A percentile compares a stretch with the other conserved stretches of the same genome.
Conservation (phyloP, 1,284 basidiomycete genomes). For the Moniliophthora roreri region DNA sequence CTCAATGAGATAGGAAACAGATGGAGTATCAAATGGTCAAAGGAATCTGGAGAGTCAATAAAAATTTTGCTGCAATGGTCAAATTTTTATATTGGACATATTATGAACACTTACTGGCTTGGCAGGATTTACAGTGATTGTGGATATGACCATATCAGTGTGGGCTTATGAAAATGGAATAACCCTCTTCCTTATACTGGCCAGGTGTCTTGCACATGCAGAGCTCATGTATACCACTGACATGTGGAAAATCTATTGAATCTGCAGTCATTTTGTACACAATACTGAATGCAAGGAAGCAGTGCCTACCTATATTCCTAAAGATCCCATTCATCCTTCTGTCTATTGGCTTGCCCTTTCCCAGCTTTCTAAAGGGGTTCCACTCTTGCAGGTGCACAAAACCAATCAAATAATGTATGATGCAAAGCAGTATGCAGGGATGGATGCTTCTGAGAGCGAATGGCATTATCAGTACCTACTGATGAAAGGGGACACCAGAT, state of each 20-base stretch:
- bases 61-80: too few relatives aligned
- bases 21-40: too few relatives aligned
- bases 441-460: too few relatives aligned
- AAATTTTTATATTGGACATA: too few relatives aligned
- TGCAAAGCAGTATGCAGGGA: too few relatives aligned
- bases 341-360: constrained; percentile 1
- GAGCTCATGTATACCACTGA: not conserved
- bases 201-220: constrained; percentile 4
- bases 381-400: not conserved
- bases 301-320: not conserved
- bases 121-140: too few relatives aligned
- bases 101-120: too few relatives aligned
- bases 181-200: not conserved
- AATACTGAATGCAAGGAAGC: not conserved
- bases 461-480: too few relatives aligned
- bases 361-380: not conserved
- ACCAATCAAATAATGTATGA: not conserved
- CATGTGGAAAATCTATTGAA: constrained; percentile 1
- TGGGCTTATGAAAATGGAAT: not conserved
- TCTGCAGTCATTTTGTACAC: constrained; percentile 3
- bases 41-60: too few relatives aligned
- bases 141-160: too few relatives aligned
- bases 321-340: not conserved
- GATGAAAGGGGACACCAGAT: too few relatives aligned
- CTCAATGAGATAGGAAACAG: too few relatives aligned